Base-by-base conservation (phyloP, 148 eudicot species). In the Heliamphora exappendiculata region DNA sequence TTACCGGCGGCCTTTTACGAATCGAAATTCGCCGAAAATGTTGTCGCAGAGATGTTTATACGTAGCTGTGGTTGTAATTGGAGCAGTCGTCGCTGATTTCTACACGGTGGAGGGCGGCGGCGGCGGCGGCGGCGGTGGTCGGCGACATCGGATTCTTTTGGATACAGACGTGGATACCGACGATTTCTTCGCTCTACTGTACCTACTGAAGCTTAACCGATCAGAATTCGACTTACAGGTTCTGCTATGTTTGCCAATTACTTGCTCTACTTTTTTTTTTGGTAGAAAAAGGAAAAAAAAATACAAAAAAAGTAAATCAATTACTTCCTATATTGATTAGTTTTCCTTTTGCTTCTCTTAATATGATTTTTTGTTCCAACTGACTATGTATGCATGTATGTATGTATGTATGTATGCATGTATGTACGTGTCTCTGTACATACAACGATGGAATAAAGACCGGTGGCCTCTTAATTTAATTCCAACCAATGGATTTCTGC, bases 131-230 rank as follows among this genome's bases (percentile, higher is more conserved):
- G 60, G 64, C 7, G n/a, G 70, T 4, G 54, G 47, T 50, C 73
- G 8, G 49, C 87, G 83, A 29, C 87, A 64, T 12, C 84, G 83
- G 77, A 88, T 88, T 75, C 77, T 88, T 8, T 28, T 86, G 68
- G 92, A 89, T 54, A 89, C 89, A 5, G 92, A 89, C 67, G 77
- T 86, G 3, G 88, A 89, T 55, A 85, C 88, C 0, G 92, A 89
- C 53, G 92, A 89, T 75, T 76, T 89, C 42, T 85, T 87, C 67
- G 88, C 84, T 66, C 82, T 89, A 20, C 67, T 89, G 45, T 89
- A 89, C 80, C 84, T 89, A 47, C 80, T 89, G 83, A 89, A 89
- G 81, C 92, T 86, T 33, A 78, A 87, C 39, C 72, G 55, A 59
- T 89, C 92, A 57, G 77, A 83, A 55, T 83, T 89, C 67, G 82